These are phyloP conservation scores for Pseudopithomyces maydicus DNA, from an alignment of 2,329 filamentous ascomycete genomes.

Conservation along the genomic window DNA sequence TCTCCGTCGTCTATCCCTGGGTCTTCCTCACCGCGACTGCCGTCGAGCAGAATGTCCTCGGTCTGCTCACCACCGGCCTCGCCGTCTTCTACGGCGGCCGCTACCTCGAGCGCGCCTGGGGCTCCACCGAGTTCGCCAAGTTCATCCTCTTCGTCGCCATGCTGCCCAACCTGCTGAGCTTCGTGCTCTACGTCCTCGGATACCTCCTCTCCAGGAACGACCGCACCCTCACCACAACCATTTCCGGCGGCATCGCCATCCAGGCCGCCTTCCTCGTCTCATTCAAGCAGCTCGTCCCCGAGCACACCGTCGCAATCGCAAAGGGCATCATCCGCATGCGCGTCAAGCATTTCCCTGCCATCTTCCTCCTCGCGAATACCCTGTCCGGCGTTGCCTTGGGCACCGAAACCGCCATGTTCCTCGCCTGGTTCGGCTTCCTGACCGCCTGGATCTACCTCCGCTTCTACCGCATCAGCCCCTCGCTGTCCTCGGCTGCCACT, in stretches of 20 bases:
- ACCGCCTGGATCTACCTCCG: constrained; percentile 94
- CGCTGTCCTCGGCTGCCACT: constrained; percentile 59
- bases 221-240: constrained; percentile 75
- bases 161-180: constrained; percentile 79
- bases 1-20: constrained; percentile 90
- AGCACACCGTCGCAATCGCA: constrained; percentile 95
- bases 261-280: constrained; percentile 95
- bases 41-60: constrained; percentile 92
- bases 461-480: constrained; percentile 82
- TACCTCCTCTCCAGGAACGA: constrained; percentile 71
- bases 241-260: constrained; percentile 85
- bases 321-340: constrained; percentile 86
- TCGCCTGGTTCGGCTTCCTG: constrained; percentile 81
- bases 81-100: constrained; percentile 91
- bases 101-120: constrained; percentile 96
- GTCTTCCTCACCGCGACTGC: constrained; percentile 84
- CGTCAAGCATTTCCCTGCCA: constrained; percentile 79
- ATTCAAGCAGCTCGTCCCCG: constrained; percentile 96
- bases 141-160: constrained; percentile 79
- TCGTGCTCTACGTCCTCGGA: constrained; percentile 74
- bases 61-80: constrained; percentile 73
- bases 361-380: constrained; percentile 73
- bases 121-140: constrained; percentile 87
- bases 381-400: constrained; percentile 68
- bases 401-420: constrained; percentile 77